A percentile compares a stretch with the other conserved stretches of the same genome.
Conservation (phyloP, 345 rosid genomes). For the Eucalyptus marginata region DNA sequence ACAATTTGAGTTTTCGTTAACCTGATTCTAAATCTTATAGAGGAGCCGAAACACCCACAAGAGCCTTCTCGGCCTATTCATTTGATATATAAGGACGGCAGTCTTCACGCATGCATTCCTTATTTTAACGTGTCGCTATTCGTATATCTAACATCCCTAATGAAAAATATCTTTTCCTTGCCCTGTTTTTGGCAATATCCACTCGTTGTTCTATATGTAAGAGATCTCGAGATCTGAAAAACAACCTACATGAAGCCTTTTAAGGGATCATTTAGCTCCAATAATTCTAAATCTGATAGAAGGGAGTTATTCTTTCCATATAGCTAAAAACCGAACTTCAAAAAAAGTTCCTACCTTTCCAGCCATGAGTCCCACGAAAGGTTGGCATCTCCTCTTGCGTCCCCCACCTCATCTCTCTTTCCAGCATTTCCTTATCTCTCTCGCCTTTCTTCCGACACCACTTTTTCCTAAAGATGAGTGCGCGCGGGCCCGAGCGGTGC, state of each 20-base stretch:
- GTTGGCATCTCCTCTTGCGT: fast-evolving
- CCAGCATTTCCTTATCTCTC: not conserved
- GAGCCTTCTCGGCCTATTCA: too few relatives aligned
- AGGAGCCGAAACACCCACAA: fast-evolving
- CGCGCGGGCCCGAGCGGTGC: not conserved
- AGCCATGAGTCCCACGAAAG: not conserved
- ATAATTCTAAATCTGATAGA: not conserved
- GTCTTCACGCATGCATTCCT: fast-evolving
- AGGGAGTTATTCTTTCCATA: not conserved
- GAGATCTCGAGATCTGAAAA: too few relatives aligned
- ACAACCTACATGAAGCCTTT: too few relatives aligned
- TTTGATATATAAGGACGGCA: too few relatives aligned
- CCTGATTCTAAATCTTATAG: not conserved
- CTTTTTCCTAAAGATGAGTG: not conserved
- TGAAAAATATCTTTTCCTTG: too few relatives aligned
- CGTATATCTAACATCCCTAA: fast-evolving
- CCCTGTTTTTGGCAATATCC: fast-evolving
- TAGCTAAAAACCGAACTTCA: not conserved
- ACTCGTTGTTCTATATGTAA: fast-evolving
- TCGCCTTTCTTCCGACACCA: not conserved
- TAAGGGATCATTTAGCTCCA: fast-evolving
- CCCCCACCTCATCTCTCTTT: too few relatives aligned
- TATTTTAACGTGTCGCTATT: fast-evolving
- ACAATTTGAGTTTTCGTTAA: not conserved
- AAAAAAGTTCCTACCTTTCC: not conserved